Evolutionary conservation across 2,329 filamentous ascomycete species (phyloP), one percentile per base, ranked within the genome.

Genomic region (Penicillium sp.): DNA sequence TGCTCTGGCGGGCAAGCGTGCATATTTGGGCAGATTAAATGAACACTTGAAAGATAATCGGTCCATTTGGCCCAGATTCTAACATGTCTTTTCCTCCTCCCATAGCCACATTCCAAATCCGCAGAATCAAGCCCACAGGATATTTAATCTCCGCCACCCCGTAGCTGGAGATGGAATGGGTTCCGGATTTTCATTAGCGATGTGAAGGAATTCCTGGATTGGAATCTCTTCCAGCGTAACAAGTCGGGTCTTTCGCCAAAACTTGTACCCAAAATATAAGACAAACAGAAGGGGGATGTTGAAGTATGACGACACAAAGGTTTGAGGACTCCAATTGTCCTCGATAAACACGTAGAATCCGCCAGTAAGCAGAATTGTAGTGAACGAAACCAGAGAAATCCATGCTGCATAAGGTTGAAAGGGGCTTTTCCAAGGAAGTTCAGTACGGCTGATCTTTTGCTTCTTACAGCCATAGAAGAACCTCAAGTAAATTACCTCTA

Each of bases 321-420:
- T 84, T 66, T 90, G 88, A 16, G 86, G 80, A 35, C 27, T 49
- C 60, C 59, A 62, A 4, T 60, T 38, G 0, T 51, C 51, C 9
- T 57, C 45, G 10, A 61, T 57, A 18, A 63, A 63, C 1, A 52
- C 50, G 29, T 83, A 79, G 70, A 89, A 90, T 1, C 86, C 87
- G 56, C 87, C 87, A 52, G 87, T 85, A 4, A 81, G 83, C 6
- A 90, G 73, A 21, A 89, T 67, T 2, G 69, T 62, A 39, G 87
- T 79, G 39, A 85, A 64, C 21, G 79, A 64, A 1, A 88, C 78
- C 9, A 79, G 75, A 39, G 78, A 70, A 21, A 45, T 27, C 68
- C 79, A 89, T 0, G 85, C 79, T 3, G 80, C 80, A 65, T 85
- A 88, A 0, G 86, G 80, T 59, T 82, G 80, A 6, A 81, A 65